Evolutionary conservation across 768 basidiomycete genomes (phyloP).

Genomic region (Amanita jacksonii): DNA sequence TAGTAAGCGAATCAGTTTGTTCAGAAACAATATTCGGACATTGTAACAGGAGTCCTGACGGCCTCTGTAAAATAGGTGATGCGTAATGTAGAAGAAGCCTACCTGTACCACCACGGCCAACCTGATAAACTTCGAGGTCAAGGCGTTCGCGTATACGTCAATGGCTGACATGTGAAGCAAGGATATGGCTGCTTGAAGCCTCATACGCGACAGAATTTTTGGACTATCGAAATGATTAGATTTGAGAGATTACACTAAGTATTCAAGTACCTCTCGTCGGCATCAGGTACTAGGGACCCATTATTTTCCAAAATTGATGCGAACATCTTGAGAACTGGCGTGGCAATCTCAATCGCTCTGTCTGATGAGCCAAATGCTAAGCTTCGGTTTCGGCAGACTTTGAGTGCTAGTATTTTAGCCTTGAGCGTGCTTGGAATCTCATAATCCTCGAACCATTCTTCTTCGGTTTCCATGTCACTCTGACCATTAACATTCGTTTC

Average conservation of each 20-base stretch:
- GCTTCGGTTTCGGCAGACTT: constrained; percentile 75
- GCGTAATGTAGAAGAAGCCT: constrained; percentile 11
- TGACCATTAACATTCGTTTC: constrained; percentile 19
- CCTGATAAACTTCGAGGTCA: constrained; percentile 53
- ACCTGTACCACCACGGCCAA: constrained; percentile 76
- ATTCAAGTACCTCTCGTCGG: constrained; percentile 36
- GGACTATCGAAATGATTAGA: constrained; percentile 25
- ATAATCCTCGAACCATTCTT: constrained; percentile 73
- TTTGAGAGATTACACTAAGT: too few relatives aligned
- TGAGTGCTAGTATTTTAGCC: constrained; percentile 69
- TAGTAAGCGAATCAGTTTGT: constrained; percentile 62
- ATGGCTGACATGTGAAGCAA: constrained; percentile 69
- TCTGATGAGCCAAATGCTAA: constrained; percentile 55
- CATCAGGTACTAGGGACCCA: constrained; percentile 46
- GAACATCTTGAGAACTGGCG: constrained; percentile 71
- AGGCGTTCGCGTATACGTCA: constrained; percentile 42
- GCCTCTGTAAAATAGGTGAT: constrained; percentile 4
- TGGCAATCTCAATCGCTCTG: constrained; percentile 54
- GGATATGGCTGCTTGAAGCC: constrained; percentile 74
- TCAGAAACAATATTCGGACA: constrained; percentile 71
- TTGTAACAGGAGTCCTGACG: constrained; percentile 79
- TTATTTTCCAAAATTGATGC: constrained; percentile 56
- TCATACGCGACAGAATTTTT: constrained; percentile 63
- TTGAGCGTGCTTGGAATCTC: constrained; percentile 46
- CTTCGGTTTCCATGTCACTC: constrained; percentile 50